Base-by-base conservation (phyloP, 2,329 filamentous ascomycete species). In the Cladosporium oxysporum region DNA sequence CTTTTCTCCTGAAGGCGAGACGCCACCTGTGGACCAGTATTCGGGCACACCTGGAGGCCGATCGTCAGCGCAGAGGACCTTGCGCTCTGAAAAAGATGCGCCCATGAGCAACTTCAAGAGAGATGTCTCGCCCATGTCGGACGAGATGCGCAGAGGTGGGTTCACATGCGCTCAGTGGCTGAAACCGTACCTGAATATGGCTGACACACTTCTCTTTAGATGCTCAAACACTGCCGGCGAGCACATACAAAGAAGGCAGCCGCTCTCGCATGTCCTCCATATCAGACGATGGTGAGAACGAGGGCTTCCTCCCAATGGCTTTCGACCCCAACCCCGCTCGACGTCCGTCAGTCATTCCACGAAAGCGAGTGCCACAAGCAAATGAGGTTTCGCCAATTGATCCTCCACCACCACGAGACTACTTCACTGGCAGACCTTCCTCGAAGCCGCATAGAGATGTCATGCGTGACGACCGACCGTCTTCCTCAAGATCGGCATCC, bases 221-320 rank as follows among this genome's bases (percentile, higher is more conserved):
- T 67, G 88, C 87, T 35, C 82, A 92, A 29, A 88, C 88, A 3
- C 82, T 96, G 21, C 91, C 92, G 3, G 86, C 90, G 1, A 89
- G 88, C 58, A 91, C 86, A 8, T 96, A 96, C 78, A 87, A 90
- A 70, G 91, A 89, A 72, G 91, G 91, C 72, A 87, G 90, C 66
- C 90, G 90, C 73, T 94, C 91, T 2, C 81, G 88, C 66, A 83
- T 91, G 68, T 84, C 90, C 66, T 81, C 85, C 67, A 80, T 81
- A 5, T 87, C 88, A 63, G 85, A 85, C 49, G 85, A 85, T 55
- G 81, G 79, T 31, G 87, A 91, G 70, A 89, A 90, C 74, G 75
- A 79, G 69, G 74, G 83, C 71, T 79, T 83, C 66, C 78, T 85
- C 23, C 83, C 83, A 5, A 82, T 85, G 72, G 81, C 81, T 8